phyloP scores from a whole-genome alignment of 2,329 filamentous ascomycete genomes.

The Aspergillus hiratsukae region DNA sequence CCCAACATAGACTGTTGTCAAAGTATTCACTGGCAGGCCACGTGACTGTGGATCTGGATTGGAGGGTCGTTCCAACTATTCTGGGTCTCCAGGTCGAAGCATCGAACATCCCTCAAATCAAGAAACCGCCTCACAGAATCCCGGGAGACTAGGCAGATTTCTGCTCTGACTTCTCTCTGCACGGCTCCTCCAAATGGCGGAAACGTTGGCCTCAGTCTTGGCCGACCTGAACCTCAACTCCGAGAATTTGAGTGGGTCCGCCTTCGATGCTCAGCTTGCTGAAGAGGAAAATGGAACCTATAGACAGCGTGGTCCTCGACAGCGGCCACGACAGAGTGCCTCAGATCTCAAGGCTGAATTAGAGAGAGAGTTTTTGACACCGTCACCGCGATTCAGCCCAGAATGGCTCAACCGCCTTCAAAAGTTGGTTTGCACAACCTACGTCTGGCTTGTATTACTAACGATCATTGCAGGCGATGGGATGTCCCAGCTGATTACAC shows the following conservation, averaged over 20 bases:
- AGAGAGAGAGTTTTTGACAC: slow-evolving; percentile 72
- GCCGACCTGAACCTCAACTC: slow-evolving; percentile 23
- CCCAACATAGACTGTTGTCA: background rate
- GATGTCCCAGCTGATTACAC: slow-evolving; percentile 73
- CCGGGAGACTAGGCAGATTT: background rate
- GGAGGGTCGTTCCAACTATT: background rate
- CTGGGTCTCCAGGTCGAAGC: background rate
- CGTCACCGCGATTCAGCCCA: slow-evolving; percentile 71
- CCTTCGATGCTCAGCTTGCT: slow-evolving; percentile 26
- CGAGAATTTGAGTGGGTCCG: slow-evolving; percentile 18
- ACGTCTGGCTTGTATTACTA: slow-evolving; percentile 1
- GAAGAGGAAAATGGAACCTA: slow-evolving; percentile 27
- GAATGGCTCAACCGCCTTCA: background rate
- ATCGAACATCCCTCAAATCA: background rate
- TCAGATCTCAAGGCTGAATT: slow-evolving; percentile 66
- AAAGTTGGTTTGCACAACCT: background rate
- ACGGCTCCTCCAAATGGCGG: slow-evolving; percentile 18
- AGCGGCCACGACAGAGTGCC: slow-evolving; percentile 43
- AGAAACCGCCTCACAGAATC: background rate
- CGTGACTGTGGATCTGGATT: background rate
- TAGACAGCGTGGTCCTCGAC: slow-evolving; percentile 38
- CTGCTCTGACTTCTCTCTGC: background rate
- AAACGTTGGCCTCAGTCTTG: slow-evolving; percentile 24
- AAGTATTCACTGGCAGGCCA: background rate
- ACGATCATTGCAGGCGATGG: slow-evolving; percentile 56